Conservation (phyloP, 2,329 filamentous ascomycete genomes). For the Neophaeococcomyces aloes region DNA sequence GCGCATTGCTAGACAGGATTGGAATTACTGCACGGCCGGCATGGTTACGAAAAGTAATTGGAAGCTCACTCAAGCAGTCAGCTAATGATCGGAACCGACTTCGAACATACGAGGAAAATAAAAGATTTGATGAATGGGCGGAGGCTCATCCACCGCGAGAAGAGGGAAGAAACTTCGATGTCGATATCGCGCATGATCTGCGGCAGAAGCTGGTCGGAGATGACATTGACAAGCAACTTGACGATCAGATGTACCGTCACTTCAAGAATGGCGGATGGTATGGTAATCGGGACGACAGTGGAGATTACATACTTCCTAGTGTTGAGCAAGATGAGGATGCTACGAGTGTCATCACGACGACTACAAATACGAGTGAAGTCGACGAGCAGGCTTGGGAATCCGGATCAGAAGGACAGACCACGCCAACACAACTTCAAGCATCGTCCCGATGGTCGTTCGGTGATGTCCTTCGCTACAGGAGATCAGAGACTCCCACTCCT, state of each 20-base stretch:
- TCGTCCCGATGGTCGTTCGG: constrained; percentile 22
- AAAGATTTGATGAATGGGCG: constrained; percentile 5
- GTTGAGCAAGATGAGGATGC: constrained; percentile 56
- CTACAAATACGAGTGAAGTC: constrained; percentile 39
- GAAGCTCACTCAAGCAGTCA: constrained; percentile 19
- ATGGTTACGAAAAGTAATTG: constrained; percentile 44
- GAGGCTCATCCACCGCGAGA: constrained; percentile 32
- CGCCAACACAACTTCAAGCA: constrained; percentile 62
- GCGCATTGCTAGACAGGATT: constrained; percentile 46
- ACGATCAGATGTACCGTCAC: constrained; percentile 68
- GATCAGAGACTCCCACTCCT: constrained; percentile 20
- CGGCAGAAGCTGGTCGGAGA: constrained; percentile 47
- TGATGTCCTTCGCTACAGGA: constrained; percentile 10
- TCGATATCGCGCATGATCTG: constrained; percentile 74
- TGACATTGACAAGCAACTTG: constrained; percentile 41
- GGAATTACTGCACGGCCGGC: constrained; percentile 53
- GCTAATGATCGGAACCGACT: constrained; percentile 20
- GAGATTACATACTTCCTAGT: constrained; percentile 56
- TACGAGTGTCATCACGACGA: constrained; percentile 65
- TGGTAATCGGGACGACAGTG: constrained; percentile 70
- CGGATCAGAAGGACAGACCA: constrained; percentile 47
- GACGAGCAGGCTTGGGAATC: constrained; percentile 40
- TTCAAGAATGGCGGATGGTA: constrained; percentile 78
- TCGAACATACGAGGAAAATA: constrained; percentile 8
- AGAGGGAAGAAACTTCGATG: constrained; percentile 50